phyloP scores from a whole-genome alignment of 176 grass and related monocot genomes.

The Musa beccarii region DNA sequence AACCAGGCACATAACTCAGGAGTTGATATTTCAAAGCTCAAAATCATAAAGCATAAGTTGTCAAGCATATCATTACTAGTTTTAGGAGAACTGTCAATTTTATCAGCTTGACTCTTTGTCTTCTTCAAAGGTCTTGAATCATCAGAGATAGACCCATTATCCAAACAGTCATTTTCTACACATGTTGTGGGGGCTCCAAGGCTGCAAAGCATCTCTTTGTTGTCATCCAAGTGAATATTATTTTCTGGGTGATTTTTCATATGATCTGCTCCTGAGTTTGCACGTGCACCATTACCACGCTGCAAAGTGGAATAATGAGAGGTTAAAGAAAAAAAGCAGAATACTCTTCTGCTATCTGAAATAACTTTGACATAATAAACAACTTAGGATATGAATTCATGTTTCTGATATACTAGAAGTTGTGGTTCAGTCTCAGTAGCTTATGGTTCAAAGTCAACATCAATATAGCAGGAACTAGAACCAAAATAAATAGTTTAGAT shows the following conservation, averaged over 20 bases:
- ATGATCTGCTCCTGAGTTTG: constrained; percentile 22
- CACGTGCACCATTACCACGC: constrained; percentile 41
- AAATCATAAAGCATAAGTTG: background rate
- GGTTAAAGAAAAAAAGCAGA: background rate
- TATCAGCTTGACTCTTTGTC: constrained; percentile 56
- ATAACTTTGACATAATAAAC: background rate
- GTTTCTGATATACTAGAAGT: background rate
- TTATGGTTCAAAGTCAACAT: background rate
- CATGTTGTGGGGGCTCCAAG: constrained; percentile 17
- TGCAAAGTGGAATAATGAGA: constrained; percentile 31
- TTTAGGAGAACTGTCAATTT: constrained; percentile 20
- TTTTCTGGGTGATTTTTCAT: constrained; percentile 17
- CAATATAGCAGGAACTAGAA: background rate
- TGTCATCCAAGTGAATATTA: constrained; percentile 26
- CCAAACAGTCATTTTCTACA: constrained; percentile 36
- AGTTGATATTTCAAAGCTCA: constrained; percentile 1
- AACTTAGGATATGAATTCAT: background rate
- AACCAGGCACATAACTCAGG: constrained; percentile 7
- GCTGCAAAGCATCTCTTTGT: constrained; percentile 19
- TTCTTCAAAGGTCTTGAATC: constrained; percentile 65
- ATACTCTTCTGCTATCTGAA: background rate
- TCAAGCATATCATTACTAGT: constrained; percentile 25
- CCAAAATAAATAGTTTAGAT: background rate
- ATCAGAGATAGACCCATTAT: constrained; percentile 24
- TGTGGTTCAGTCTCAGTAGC: background rate